These are phyloP conservation scores for Huntiella abstrusa DNA, from an alignment of 2,329 filamentous ascomycete species.

Conservation along the genomic window DNA sequence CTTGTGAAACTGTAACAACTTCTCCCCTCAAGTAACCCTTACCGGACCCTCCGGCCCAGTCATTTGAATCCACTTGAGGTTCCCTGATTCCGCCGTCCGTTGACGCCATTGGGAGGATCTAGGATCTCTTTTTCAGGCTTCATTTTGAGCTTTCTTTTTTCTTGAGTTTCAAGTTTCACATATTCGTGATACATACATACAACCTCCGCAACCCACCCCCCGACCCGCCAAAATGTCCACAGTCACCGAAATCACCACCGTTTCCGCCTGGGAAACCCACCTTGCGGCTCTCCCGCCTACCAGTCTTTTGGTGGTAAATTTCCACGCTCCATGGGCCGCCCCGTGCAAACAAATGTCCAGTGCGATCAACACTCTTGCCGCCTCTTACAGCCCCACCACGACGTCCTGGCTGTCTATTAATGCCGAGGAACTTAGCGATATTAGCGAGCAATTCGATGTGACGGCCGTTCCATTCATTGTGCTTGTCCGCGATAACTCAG, in stretches of 20 bases:
- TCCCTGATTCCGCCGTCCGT: too few species aligned
- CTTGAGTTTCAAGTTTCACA: neutral
- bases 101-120: too few species aligned
- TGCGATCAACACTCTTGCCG: constrained; percentile 68
- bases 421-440: constrained; percentile 81
- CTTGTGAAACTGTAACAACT: too few species aligned
- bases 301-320: constrained; percentile 70
- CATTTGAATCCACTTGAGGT: too few species aligned
- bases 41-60: too few species aligned
- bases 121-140: neutral
- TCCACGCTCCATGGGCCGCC: constrained; percentile 91
- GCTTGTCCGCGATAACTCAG: constrained; percentile 53
- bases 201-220: neutral
- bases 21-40: too few species aligned
- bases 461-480: constrained; percentile 87
- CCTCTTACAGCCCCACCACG: constrained; percentile 55
- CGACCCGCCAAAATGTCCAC: constrained; percentile 40
- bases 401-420: constrained; percentile 82
- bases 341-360: constrained; percentile 88
- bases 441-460: constrained; percentile 85
- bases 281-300: constrained; percentile 46
- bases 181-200: neutral
- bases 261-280: constrained; percentile 53
- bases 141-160: neutral
- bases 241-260: constrained; percentile 57